Base-by-base conservation (phyloP, 306 rosid species). In the Luffa aegyptiaca region DNA sequence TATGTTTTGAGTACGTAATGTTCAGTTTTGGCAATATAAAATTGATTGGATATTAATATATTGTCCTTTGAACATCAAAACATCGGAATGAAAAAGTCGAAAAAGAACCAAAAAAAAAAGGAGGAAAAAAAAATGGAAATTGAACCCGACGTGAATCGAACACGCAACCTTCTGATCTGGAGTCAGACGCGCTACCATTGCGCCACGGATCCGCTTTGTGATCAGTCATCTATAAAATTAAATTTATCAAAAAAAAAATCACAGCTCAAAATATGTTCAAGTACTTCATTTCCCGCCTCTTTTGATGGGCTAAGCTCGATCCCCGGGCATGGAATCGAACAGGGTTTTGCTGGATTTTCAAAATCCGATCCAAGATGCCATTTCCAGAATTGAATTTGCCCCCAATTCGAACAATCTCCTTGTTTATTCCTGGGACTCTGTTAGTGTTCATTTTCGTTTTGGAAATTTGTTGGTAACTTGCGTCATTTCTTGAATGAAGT, bases 391-490 rank as follows among this genome's bases (percentile, higher is more conserved):
- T 31, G 86, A 81, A 59, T 94, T 94, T 79, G 85, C 93, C 2
- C 91, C 97, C 0, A 56, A 63, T 75, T 91, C 91, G 1, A 88
- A 92, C 79, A 92, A 86, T 78, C 91, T 94, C 48, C 91, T 94
- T 66, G 79, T 92, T 46, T 88, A 97, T 12, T 92, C 97, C 14
- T 95, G 97, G 97, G 98, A 95, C 66, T 84, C 91, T 2, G 98
- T 92, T 79, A 83, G 86, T 83, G 3, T 2, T 51, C 4, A 39
- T 64, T 66, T 49, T 55, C 39, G 10, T 37, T 11, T 21, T 69
- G 33, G 14, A 48, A 48, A 5, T 35, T 21, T 57, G 9, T 8
- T 46, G 26, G 6, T n/a, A 1, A 5, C 78, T 33, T 35, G 69
- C 55, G 4, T 31, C 26, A 5, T 10, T 41, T 33, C 18, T 45